A percentile compares a stretch with the other conserved stretches of the same genome.
Conservation (phyloP, 2,329 filamentous ascomycete species). For the Furcasterigmium furcatum region DNA sequence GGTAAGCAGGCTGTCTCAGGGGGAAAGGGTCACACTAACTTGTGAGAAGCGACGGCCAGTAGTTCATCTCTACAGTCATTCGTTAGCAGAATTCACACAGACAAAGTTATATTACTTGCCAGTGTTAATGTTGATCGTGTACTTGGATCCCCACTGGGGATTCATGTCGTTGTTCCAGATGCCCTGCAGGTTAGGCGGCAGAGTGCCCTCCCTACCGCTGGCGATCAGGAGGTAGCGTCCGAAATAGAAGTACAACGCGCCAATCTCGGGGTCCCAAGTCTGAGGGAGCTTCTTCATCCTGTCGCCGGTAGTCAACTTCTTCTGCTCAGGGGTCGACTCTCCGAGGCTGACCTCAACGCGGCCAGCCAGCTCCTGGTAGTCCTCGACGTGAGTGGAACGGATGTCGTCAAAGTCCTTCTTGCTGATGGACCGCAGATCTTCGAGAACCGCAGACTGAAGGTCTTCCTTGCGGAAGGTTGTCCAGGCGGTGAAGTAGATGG, state of each 20-base stretch:
- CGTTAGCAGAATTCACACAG: no score
- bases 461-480: constrained; percentile 31
- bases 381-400: no score
- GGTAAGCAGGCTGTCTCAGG: no score
- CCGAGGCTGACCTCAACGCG: constrained; percentile 14
- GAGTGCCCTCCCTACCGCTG: constrained; percentile 7
- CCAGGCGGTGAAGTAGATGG: constrained; percentile 32
- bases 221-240: constrained; percentile 14
- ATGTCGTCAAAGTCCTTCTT: no score
- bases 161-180: constrained; percentile 36
- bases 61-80: constrained; percentile 38
- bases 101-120: no score
- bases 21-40: no score
- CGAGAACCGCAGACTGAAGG: constrained; percentile 19
- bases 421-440: no score
- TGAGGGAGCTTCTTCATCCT: constrained; percentile 14
- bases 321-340: no score
- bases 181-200: constrained; percentile 40
- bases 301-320: no score
- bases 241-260: constrained; percentile 13
- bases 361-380: constrained; percentile 16
- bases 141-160: constrained; percentile 37
- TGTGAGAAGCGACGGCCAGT: no score
- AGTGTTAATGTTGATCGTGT: constrained; percentile 41
- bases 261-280: constrained; percentile 15